Percentiles rank a stretch among this genome's conserved stretches.
These are phyloP conservation scores for Strigomonas culicis DNA, from an alignment of 208 protist species.

Conservation along the genomic window DNA sequence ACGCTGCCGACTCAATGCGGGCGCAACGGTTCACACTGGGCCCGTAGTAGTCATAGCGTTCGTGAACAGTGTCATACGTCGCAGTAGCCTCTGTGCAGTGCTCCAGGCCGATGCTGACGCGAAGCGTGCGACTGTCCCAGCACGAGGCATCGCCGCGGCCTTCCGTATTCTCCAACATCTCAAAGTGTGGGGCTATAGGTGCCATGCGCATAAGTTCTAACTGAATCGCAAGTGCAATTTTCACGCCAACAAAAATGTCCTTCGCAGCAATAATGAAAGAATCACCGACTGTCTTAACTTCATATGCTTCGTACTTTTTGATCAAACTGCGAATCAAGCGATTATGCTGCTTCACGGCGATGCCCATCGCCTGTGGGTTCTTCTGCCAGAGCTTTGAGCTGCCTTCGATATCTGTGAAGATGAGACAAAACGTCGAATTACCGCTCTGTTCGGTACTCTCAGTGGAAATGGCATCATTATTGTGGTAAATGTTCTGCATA, in stretches of 20 bases:
- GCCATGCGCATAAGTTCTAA: constrained; percentile 66
- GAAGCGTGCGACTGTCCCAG: constrained; percentile 40
- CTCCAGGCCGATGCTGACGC: constrained; percentile 68
- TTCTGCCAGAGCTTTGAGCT: constrained; percentile 76
- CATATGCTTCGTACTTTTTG: constrained; percentile 59
- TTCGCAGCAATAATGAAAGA: constrained; percentile 82
- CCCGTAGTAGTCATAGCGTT: constrained; percentile 89
- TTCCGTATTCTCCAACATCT: constrained; percentile 54
- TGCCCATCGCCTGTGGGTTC: constrained; percentile 50
- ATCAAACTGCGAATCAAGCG: constrained; percentile 60
- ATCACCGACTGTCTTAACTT: constrained; percentile 84
- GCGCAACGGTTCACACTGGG: constrained; percentile 83
- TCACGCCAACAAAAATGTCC: constrained; percentile 51
- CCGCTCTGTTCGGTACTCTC: constrained; percentile 27
- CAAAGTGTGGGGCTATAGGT: constrained; percentile 54
- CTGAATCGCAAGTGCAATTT: constrained; percentile 68
- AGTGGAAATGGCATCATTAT: background rate
- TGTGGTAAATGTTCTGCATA: constrained; percentile 41
- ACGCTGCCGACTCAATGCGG: constrained; percentile 58
- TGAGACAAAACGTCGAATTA: constrained; percentile 39
- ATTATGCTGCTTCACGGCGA: constrained; percentile 65
- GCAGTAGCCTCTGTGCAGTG: constrained; percentile 65
- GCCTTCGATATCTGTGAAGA: constrained; percentile 84
- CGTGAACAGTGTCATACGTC: constrained; percentile 58
- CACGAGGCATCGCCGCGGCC: constrained; percentile 33